Conservation (phyloP, 257 asterid genomes). For the Solanum chmielewskii region DNA sequence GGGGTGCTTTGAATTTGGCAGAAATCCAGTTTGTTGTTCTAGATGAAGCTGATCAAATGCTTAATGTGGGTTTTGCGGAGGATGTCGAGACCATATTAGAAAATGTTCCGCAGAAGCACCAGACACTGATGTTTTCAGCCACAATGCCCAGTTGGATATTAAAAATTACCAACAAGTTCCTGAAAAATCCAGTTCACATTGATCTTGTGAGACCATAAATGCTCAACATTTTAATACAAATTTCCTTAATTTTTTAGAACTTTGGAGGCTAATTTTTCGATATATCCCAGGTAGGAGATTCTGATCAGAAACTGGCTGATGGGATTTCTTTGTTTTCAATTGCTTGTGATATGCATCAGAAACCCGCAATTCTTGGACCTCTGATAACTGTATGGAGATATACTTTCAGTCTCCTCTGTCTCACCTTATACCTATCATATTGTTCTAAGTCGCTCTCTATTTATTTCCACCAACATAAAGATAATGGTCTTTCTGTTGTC, state of each 20-base stretch:
- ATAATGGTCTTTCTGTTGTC: background rate
- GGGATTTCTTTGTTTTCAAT: slow-evolving; percentile 68
- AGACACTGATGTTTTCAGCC: slow-evolving; percentile 96
- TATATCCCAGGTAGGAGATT: slow-evolving; percentile 80
- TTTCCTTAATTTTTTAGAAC: background rate
- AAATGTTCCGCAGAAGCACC: slow-evolving; percentile 68
- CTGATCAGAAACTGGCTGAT: slow-evolving; percentile 84
- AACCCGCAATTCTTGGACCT: slow-evolving; percentile 65
- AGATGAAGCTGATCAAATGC: slow-evolving; percentile 99
- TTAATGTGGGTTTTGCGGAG: slow-evolving; percentile 91
- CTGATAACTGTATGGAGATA: slow-evolving; percentile 50
- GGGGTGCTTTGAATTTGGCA: slow-evolving; percentile 65
- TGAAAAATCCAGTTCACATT: slow-evolving; percentile 58
- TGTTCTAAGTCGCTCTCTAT: background rate
- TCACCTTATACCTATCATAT: background rate
- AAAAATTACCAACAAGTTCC: slow-evolving; percentile 69
- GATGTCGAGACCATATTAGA: slow-evolving; percentile 81
- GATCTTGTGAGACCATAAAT: slow-evolving; percentile 62
- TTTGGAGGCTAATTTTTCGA: background rate
- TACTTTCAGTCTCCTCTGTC: background rate
- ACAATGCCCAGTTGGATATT: slow-evolving; percentile 93
- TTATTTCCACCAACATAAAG: background rate
- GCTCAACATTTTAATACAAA: background rate
- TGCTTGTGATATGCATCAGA: slow-evolving; percentile 55
- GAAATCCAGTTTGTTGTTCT: slow-evolving; percentile 80